Evolutionary conservation across 2,329 filamentous ascomycete species (phyloP).

Genomic region (Neonectria coccinea): DNA sequence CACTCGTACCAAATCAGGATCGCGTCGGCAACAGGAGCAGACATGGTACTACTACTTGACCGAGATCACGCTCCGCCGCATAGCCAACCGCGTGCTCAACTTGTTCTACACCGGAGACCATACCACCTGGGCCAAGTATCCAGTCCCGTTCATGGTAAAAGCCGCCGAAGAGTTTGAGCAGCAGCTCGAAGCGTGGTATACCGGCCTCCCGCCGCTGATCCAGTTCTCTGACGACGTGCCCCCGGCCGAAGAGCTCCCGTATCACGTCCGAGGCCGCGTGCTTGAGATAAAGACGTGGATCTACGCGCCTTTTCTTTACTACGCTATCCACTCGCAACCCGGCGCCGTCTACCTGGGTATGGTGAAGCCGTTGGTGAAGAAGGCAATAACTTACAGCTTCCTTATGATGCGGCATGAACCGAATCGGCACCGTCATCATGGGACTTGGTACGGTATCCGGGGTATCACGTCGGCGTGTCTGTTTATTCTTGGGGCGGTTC

Average conservation of each 20-base stretch:
- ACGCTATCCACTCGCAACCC: constrained; percentile 24
- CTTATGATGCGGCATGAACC: background rate
- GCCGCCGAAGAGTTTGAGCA: constrained; percentile 42
- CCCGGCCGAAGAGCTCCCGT: constrained; percentile 11
- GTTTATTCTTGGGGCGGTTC: constrained; percentile 14
- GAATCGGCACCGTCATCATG: constrained; percentile 43
- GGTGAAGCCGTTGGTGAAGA: constrained; percentile 33
- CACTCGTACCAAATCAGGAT: background rate
- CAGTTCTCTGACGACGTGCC: constrained; percentile 7
- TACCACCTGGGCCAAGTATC: constrained; percentile 34
- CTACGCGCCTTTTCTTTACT: constrained; percentile 21
- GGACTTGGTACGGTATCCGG: constrained; percentile 42
- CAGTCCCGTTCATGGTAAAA: constrained; percentile 31
- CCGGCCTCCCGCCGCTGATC: constrained; percentile 9
- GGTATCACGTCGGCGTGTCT: constrained; percentile 3
- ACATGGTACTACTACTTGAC: constrained; percentile 59
- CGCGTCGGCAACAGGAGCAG: constrained; percentile 43
- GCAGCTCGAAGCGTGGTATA: constrained; percentile 40
- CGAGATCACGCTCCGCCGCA: constrained; percentile 55
- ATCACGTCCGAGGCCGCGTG: constrained; percentile 5
- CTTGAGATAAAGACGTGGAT: constrained; percentile 10
- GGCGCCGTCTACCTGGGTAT: constrained; percentile 28
- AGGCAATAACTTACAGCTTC: constrained; percentile 4
- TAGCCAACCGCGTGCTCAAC: constrained; percentile 55
- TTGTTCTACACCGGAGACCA: constrained; percentile 38